Evolutionary conservation across 257 asterid genomes (phyloP).

Genomic region (Capsicum pubescens): DNA sequence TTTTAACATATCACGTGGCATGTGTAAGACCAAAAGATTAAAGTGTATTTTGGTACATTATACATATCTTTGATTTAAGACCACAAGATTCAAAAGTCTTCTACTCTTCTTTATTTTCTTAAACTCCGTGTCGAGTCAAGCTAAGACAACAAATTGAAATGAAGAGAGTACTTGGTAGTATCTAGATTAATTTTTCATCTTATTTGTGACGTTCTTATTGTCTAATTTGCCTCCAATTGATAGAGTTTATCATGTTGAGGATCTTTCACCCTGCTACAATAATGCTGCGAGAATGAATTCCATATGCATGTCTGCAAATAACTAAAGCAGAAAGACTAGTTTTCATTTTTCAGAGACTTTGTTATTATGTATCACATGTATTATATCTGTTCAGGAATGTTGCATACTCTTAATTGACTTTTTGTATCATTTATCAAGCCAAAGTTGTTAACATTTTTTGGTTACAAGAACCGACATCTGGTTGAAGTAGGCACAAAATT

Average conservation of each 20-base stretch:
- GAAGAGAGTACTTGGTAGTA: not conserved
- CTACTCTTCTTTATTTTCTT: not conserved
- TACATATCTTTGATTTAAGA: not conserved
- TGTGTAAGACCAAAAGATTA: not conserved
- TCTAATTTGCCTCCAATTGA: not conserved
- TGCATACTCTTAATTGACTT: not conserved
- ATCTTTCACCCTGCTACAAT: not conserved
- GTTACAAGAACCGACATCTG: constrained; percentile 9
- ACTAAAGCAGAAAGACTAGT: not conserved
- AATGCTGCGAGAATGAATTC: not conserved
- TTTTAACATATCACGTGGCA: not conserved
- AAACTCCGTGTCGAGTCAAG: not conserved
- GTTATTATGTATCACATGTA: not conserved
- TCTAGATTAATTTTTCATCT: constrained; percentile 15
- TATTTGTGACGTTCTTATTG: not conserved
- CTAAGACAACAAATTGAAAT: not conserved
- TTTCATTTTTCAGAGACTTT: not conserved
- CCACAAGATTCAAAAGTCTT: not conserved
- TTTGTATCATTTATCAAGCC: constrained; percentile 23
- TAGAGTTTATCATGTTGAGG: not conserved
- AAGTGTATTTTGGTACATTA: not conserved
- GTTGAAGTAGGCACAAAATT: constrained; percentile 13
- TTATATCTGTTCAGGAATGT: not conserved
- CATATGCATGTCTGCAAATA: not conserved
- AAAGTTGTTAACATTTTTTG: constrained; percentile 12